Conservation (phyloP, 2,329 filamentous ascomycete species). For the Alternaria ethzedia region DNA sequence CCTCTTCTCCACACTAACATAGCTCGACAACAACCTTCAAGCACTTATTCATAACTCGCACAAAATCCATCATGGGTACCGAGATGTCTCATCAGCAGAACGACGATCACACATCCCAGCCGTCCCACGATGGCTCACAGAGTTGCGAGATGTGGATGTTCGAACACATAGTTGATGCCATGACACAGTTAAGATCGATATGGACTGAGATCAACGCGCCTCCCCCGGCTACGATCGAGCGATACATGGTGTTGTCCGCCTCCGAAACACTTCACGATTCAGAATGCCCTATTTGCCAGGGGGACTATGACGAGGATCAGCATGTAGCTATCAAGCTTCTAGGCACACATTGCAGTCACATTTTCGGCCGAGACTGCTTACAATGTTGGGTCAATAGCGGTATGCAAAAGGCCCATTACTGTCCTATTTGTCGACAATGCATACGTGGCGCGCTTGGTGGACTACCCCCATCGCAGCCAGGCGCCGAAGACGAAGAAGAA, state of each 20-base stretch:
- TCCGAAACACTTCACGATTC: background rate
- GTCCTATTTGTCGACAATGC: background rate
- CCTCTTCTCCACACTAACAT: background rate
- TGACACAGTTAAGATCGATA: background rate
- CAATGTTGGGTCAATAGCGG: conserved; percentile 6
- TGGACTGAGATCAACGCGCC: background rate
- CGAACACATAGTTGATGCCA: background rate
- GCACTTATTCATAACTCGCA: background rate
- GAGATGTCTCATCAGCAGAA: background rate
- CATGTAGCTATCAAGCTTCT: conserved; percentile 2
- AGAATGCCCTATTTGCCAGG: conserved; percentile 3
- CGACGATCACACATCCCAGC: background rate
- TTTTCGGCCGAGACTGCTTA: conserved; percentile 3
- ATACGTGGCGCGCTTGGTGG: background rate
- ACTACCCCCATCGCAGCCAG: background rate
- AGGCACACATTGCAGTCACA: background rate
- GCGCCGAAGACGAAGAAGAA: background rate
- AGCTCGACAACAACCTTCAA: background rate
- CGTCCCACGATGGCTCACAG: background rate
- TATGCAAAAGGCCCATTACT: background rate
- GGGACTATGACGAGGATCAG: background rate
- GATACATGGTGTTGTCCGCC: background rate
- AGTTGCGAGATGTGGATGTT: background rate
- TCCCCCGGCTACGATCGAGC: background rate
- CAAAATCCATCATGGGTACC: background rate